A percentile compares a stretch with the other conserved stretches of the same genome.
phyloP scores from a whole-genome alignment of 805 yeast genomes.

The Jamesozyma piceae region DNA sequence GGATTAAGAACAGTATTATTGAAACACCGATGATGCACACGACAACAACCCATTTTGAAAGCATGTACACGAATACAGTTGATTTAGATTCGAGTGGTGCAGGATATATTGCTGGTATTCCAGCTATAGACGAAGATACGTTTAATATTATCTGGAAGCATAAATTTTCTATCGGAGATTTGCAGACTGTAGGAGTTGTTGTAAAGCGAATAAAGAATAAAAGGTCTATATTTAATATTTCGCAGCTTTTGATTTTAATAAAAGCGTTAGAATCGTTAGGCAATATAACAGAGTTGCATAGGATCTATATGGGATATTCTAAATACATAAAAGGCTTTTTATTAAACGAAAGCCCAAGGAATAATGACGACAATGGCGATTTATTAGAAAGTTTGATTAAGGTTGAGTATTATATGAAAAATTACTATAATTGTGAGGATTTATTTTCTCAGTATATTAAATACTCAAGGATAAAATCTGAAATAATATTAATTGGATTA shows the following conservation, averaged over 20 bases:
- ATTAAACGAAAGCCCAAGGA: background rate
- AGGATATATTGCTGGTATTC: conserved; percentile 5
- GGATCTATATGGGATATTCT: conserved; percentile 11
- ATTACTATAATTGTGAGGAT: conserved; percentile 18
- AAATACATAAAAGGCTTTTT: conserved; percentile 4
- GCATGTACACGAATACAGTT: background rate
- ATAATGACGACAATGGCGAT: conserved; percentile 1
- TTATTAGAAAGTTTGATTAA: conserved; percentile 14
- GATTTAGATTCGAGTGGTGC: background rate
- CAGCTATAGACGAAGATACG: conserved; percentile 6
- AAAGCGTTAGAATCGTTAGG: conserved; percentile 7
- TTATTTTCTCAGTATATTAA: conserved; percentile 25
- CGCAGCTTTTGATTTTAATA: conserved; percentile 13
- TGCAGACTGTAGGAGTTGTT: conserved; percentile 7
- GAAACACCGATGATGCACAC: conserved; percentile 1
- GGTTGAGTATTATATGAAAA: conserved; percentile 13
- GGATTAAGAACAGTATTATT: conserved; percentile 9
- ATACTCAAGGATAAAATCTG: conserved; percentile 13
- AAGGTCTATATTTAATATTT: conserved; percentile 10
- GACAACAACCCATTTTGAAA: background rate
- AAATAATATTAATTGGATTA: conserved; percentile 19
- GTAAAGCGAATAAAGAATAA: conserved; percentile 5
- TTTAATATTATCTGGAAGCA: conserved; percentile 13
- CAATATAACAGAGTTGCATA: conserved; percentile 17
- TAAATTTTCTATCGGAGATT: conserved; percentile 13